phyloP scores from a whole-genome alignment of 169 alveolate species.

The Blepharisma undulans region DNA sequence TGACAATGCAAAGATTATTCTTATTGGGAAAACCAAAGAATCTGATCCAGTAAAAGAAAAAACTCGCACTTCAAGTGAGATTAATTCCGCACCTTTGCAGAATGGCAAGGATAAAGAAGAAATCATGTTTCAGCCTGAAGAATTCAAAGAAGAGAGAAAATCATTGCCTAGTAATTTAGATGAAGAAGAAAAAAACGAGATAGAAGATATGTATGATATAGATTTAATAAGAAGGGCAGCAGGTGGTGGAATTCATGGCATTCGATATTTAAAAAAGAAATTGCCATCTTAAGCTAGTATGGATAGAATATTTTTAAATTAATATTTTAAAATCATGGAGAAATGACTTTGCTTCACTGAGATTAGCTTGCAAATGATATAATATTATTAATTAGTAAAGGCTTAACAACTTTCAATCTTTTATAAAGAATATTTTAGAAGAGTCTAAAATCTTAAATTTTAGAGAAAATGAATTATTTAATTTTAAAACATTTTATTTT shows the following conservation, averaged over 20 bases:
- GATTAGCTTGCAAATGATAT: too few relatives aligned
- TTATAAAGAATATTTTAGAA: too few relatives aligned
- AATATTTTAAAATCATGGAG: too few relatives aligned
- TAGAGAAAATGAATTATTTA: too few relatives aligned
- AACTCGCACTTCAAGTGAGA: neutral
- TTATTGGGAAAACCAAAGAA: neutral
- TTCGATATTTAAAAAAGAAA: neutral
- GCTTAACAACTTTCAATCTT: too few relatives aligned
- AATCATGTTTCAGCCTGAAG: neutral
- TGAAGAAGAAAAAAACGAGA: neutral
- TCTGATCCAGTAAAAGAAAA: conserved; percentile 8
- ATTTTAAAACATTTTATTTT: too few relatives aligned
- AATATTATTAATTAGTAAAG: too few relatives aligned
- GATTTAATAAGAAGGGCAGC: neutral
- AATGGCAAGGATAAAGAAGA: neutral
- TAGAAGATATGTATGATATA: neutral
- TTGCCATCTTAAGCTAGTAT: neutral
- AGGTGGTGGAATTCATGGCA: conserved; percentile 3
- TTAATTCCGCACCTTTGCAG: neutral
- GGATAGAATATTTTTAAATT: too few relatives aligned
- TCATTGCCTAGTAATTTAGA: neutral
- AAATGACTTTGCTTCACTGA: too few relatives aligned
- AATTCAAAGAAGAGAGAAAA: neutral
- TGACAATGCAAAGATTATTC: neutral
- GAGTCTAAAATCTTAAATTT: too few relatives aligned